Evolutionary conservation across 306 rosid species (phyloP).

Genomic region (Fragaria ananassa): DNA sequence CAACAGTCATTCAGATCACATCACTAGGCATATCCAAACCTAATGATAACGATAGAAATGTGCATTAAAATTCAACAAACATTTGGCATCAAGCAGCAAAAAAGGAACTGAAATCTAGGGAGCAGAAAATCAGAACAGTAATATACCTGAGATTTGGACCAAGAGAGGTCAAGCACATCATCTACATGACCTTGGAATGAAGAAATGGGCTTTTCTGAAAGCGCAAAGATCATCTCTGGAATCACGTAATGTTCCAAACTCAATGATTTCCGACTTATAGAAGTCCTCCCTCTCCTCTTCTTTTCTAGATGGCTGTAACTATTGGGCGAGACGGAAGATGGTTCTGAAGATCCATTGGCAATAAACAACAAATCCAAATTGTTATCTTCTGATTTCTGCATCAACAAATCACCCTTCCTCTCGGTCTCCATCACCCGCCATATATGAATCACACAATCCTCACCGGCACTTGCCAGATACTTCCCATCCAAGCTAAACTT

Average conservation of each 20-base stretch:
- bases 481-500: constrained; percentile 98
- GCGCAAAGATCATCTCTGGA: constrained; percentile 72
- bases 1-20: background rate
- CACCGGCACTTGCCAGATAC: constrained; percentile 94
- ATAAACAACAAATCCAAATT: constrained; percentile 54
- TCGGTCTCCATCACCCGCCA: constrained; percentile 89
- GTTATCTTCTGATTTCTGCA: constrained; percentile 64
- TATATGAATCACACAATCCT: constrained; percentile 89
- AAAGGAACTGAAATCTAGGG: background rate
- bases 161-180: constrained; percentile 95
- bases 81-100: background rate
- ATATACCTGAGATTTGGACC: constrained; percentile 99
- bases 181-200: constrained; percentile 80
- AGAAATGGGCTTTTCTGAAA: constrained; percentile 80
- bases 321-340: constrained; percentile 47
- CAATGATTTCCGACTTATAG: constrained; percentile 71
- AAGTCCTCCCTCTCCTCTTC: constrained; percentile 80
- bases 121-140: constrained; percentile 21
- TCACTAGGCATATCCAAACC: background rate
- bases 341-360: constrained; percentile 77
- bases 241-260: constrained; percentile 70
- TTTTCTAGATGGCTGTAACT: constrained; percentile 57
- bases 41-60: background rate
- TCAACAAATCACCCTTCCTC: constrained; percentile 75
- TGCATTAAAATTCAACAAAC: background rate